Base-by-base conservation (phyloP, 192 early-diverging fungal genomes). In the Phlyctochytrium arcticum region DNA sequence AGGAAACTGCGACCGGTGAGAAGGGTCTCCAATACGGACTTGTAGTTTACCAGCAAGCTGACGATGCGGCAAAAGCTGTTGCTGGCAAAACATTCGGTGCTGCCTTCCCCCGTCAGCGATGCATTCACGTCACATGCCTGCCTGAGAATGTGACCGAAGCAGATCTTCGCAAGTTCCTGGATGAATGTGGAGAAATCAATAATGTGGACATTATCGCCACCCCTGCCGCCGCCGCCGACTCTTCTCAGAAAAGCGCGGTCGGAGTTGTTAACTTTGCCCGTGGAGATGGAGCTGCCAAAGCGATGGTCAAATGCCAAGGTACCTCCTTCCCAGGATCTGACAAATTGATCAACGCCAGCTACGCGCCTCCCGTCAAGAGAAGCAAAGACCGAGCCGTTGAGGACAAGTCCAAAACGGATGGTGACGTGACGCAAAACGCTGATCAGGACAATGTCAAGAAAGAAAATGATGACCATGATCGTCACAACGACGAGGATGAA, bases 21-120 rank as follows among this genome's bases (percentile, higher is more conserved):
- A 19, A n/a, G 12, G 39, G 2, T n/a, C 21, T 19, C 21, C 12
- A 12, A 12, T 53, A 53, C 29, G 75, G 29, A 8, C 23, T 76
- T 23, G 68, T 76, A 6, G 57, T 67, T 15, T 75, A 71, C 49
- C 61, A 66, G 34, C 26, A 48, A 23, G 63, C 61, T 31, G 75
- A 75, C 29, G 75, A 75, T 48, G 75, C 75, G 27, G 66, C 67
- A 8, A 63, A 49, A 30, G 75, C 62, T 37, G 67, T 76, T 21
- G 57, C 54, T 6, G 72, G 61, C 44, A 71, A 69, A 37, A 46
- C 67, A 9, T 54, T 68, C 32, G 67, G 56, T 59, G 60, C 50
- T 8, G 75, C 74, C 24, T 76, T 71, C 60, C 75, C 75, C n/a
- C 46, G 75, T 10, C 75, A 76, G 50, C 69, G 74, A 31, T 53